These are phyloP conservation scores for Coniochaeta hoffmannii DNA, from an alignment of 2,329 filamentous ascomycete genomes.

Conservation along the genomic window DNA sequence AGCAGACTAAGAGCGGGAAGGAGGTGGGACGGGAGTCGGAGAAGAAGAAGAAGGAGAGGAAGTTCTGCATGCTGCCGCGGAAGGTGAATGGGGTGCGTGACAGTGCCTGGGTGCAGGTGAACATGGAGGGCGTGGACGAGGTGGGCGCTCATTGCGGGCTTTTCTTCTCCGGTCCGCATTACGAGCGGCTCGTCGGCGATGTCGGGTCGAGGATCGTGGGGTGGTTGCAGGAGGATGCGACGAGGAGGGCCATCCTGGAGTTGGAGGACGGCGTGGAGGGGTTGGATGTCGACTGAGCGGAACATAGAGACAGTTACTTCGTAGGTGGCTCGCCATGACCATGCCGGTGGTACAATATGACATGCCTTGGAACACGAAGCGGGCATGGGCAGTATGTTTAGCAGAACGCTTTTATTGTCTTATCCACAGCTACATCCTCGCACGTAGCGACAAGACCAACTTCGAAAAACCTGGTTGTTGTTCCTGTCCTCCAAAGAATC, in stretches of 20 bases:
- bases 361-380: too few relatives aligned
- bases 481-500: background rate
- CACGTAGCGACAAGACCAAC: background rate
- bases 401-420: background rate
- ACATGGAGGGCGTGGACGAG: conserved; percentile 79
- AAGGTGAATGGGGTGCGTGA: conserved; percentile 51
- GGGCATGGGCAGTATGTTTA: too few relatives aligned
- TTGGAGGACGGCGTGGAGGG: conserved; percentile 10
- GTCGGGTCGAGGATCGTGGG: conserved; percentile 57
- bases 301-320: background rate
- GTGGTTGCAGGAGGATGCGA: conserved; percentile 61
- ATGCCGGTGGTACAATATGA: too few relatives aligned
- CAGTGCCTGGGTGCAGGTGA: conserved; percentile 67
- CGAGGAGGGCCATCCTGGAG: conserved; percentile 30
- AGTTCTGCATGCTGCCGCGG: conserved; percentile 70
- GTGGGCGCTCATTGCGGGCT: conserved; percentile 78
- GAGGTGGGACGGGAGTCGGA: conserved; percentile 8
- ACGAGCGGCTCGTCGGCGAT: conserved; percentile 70
- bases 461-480: background rate
- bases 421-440: background rate
- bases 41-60: conserved; percentile 47
- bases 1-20: conserved; percentile 7
- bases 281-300: background rate
- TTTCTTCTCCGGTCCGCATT: conserved; percentile 67
- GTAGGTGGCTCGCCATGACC: background rate